Base-by-base conservation (phyloP, 495 filamentous ascomycete species). In the Aspergillus olivimuriae region DNA sequence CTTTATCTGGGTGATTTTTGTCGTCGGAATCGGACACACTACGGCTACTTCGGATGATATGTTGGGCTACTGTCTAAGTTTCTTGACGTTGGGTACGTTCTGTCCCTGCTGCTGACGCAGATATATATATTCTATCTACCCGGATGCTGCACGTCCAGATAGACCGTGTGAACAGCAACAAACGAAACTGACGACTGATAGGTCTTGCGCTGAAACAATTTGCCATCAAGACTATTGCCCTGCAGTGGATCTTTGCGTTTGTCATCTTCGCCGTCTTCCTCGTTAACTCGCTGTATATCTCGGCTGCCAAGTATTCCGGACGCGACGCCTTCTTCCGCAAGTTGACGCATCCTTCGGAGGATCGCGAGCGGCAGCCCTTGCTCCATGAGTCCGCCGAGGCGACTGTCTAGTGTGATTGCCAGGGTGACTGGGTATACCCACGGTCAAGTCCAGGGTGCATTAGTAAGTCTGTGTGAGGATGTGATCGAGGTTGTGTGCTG, bases 201-300 rank as follows among this genome's bases (percentile, higher is more conserved):
- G 77, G 84, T 9, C 74, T 94, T 37, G 88, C 86, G 9, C 77
- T 94, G 12, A 73, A 75, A 12, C 88, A 95, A 59, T 76, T 92
- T 62, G 61, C 77, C 30, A 72, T 75, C 54, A 81, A 86, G 61
- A 56, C 79, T 30, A 73, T 90, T 47, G 80, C 84, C 1, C 65
- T 92, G 42, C 89, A 95, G 67, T 94, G 86, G 89, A 89, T 89
- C 61, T 94, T 94, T 57, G 87, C 87, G 22, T 90, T 94, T 53
- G 71, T 78, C 48, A 83, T 94, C 60, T 89, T 90, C 74, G 79
- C 68, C 1, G 58, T 87, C 30, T 76, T 94, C 39, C 80, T 89
- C 55, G 53, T 87, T 8, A 58, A 70, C 2, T 84, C 83, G 1
- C 39, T 83, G 1, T 64, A 77, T 20, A 69, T 89, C 39, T 82